Evolutionary conservation across 108 stramenopile species (phyloP).

Genomic region (Nitzschia palea): DNA sequence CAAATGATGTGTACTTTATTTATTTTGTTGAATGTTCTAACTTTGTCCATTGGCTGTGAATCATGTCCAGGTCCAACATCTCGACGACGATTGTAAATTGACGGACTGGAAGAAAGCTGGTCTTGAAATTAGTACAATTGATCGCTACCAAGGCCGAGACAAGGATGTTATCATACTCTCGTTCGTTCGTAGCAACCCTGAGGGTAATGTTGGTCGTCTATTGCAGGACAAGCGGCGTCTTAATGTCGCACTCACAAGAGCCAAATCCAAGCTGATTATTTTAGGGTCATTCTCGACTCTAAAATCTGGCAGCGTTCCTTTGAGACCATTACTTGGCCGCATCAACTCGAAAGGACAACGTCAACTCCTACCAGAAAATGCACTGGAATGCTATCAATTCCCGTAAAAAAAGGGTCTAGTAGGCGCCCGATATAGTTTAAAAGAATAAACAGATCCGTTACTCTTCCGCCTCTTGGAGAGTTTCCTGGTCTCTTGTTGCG

Average conservation of each 20-base stretch:
- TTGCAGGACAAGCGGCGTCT: conserved; percentile 81
- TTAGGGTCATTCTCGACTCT: conserved; percentile 81
- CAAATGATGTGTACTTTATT: too few species aligned
- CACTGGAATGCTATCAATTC: conserved; percentile 22
- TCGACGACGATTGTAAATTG: conserved; percentile 26
- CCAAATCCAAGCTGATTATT: conserved; percentile 86
- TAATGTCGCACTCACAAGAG: conserved; percentile 91
- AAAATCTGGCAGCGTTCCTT: conserved; percentile 52
- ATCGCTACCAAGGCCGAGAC: conserved; percentile 91
- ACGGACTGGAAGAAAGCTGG: conserved; percentile 46
- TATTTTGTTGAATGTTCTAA: neutral
- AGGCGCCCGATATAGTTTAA: neutral
- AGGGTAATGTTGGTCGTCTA: conserved; percentile 66
- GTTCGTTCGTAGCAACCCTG: conserved; percentile 77
- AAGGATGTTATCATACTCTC: conserved; percentile 85
- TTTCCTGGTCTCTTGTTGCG: neutral
- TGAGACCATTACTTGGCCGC: conserved; percentile 65
- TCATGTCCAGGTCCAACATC: conserved; percentile 17
- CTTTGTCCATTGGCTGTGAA: neutral
- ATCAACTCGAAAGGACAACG: conserved; percentile 29
- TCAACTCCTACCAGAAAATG: conserved; percentile 25
- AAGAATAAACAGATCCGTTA: neutral
- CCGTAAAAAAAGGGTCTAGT: neutral
- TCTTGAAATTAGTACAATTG: conserved; percentile 88
- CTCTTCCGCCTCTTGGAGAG: neutral